Base-by-base conservation (phyloP, 768 basidiomycete species). In the Hortiboletus campestris region DNA sequence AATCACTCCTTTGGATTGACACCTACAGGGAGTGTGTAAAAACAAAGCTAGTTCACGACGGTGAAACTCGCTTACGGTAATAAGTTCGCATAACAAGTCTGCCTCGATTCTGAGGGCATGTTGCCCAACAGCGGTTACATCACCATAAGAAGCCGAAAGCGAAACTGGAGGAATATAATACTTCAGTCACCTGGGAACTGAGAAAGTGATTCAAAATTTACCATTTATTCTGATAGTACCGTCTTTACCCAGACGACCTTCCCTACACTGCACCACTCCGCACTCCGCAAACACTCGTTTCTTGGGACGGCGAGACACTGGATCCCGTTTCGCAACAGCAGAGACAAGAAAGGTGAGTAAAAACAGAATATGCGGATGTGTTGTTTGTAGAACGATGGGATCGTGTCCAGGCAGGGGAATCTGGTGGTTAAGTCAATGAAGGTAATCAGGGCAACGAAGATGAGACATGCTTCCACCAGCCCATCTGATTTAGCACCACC, bases 261-360 rank as follows among this genome's bases (percentile, higher is more conserved):
- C 51, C 79, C 55, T 79, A 73, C 20, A 79, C 68, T 20, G 73
- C 29, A 51, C 67, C 8, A 88, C 47, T 0, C 88, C 90, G 57
- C 88, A 88, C 7, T 68, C 68, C 0, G 87, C 84, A 71, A 90
- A 92, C 0, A 88, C 73, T 45, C 81, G 84, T 55, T 85, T 78
- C 73, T 86, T 88, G 4, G 90, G 89, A 50, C 82, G 85, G 25
- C 87, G 77, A 39, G 89, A 91, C 0, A 86, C 81, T 0, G 85
- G 80, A 63, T 92, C 89, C 14, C 87, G 81, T 62, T 89, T 89
- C 0, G 86, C 80, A 1, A 81, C 74, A 6, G 80, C 79, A 60
- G 83, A 86, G 39, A 89, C 72, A 6, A 91, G 79, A 66, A 86
- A 91, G 0, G 82, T 84, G 6, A 91, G 75, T 13, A 81, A 67